phyloP scores from a whole-genome alignment of 2,329 filamentous ascomycete genomes.

The Fusarium sp. region DNA sequence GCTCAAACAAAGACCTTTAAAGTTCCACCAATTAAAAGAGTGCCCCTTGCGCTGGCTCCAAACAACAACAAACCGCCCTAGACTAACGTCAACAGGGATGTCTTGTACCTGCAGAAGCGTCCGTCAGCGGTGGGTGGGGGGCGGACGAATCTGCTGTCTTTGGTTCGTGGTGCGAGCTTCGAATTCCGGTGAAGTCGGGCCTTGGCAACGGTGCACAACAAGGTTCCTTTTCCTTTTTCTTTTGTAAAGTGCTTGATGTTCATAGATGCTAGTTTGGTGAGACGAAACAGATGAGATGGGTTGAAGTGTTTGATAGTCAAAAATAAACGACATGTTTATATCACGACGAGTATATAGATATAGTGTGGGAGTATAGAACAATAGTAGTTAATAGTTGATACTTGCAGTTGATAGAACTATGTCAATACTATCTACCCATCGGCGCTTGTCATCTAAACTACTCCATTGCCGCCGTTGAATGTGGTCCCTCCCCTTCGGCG shows the following conservation, averaged over 20 bases:
- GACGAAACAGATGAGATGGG: constrained; percentile 25
- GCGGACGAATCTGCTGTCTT: constrained; percentile 12
- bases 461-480: constrained; percentile 21
- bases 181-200: constrained; percentile 48
- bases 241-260: too few species aligned
- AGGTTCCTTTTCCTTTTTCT: background rate
- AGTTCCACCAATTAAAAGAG: constrained; percentile 45
- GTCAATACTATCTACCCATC: background rate
- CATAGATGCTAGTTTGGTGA: constrained; percentile 7
- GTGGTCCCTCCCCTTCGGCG: background rate
- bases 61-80: constrained; percentile 16
- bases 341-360: background rate
- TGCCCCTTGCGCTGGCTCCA: constrained; percentile 48
- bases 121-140: background rate
- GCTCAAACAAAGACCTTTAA: constrained; percentile 45
- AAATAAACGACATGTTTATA: constrained; percentile 7
- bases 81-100: too few species aligned
- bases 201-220: constrained; percentile 37
- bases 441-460: constrained; percentile 32
- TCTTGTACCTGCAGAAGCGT: background rate
- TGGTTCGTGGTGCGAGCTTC: constrained; percentile 38
- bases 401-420: background rate
- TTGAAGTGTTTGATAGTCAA: constrained; percentile 4
- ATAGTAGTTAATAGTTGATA: background rate
- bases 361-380: too few species aligned